Evolutionary conservation across 2,329 filamentous ascomycete genomes (phyloP), one percentile per base, ranked within the genome.

Genomic region (Diplodia mutila): DNA sequence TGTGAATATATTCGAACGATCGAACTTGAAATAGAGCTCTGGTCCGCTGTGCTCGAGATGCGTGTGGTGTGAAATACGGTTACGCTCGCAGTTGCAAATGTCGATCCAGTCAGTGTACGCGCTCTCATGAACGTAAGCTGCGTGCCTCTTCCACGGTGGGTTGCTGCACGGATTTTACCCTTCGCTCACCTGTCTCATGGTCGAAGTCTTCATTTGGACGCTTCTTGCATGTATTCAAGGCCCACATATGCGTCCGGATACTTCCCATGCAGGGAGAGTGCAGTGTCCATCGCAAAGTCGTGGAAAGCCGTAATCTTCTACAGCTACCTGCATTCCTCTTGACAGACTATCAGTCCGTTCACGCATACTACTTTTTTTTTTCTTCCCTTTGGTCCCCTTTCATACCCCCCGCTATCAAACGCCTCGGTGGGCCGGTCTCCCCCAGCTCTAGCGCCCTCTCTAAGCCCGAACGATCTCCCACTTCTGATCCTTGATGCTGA

Each of bases 401-500:
- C n/a, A n/a, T n/a, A n/a, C n/a, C n/a, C n/a, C n/a, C n/a, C n/a
- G n/a, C n/a, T n/a, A n/a, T n/a, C n/a, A n/a, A n/a, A n/a, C n/a
- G n/a, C n/a, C n/a, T n/a, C n/a, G n/a, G n/a, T n/a, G n/a, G n/a
- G n/a, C n/a, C n/a, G n/a, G n/a, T n/a, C n/a, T n/a, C n/a, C n/a
- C n/a, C n/a, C 18, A 18, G 16, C 39, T 42, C 39, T 8, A 16
- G 7, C 18, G 16, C 8, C 18, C 8, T 1, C 14, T 8, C 39
- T 12, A 66, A 39, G 64, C 87, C 71, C 93, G 85, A 71, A 87
- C 86, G 72, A 99, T 91, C 72, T 93, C 90, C 93, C 93, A 99
- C 69, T 87, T 91, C 66, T 97, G 79, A 34, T 95, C 92, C 77
- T 93, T 94, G 77, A 97, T 93, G 79, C 92, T 95, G 55, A 97